These are phyloP conservation scores for Fusarium concolor DNA, from an alignment of 2,329 filamentous ascomycete species.

Conservation along the genomic window DNA sequence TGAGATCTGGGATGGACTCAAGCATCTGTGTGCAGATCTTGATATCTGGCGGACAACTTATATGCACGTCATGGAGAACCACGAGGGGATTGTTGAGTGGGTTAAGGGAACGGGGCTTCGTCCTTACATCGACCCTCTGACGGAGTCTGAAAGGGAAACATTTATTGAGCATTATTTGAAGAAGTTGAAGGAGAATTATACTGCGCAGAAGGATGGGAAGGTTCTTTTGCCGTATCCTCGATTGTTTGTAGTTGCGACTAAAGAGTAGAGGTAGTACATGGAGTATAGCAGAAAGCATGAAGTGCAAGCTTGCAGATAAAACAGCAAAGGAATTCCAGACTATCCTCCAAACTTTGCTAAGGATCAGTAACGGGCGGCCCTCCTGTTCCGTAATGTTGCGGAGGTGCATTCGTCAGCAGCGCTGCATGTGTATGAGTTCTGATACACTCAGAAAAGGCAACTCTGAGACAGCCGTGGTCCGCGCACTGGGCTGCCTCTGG, in stretches of 20 bases:
- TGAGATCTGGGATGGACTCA: constrained; percentile 62
- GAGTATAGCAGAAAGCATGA: background rate
- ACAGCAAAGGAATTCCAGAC: too few species aligned
- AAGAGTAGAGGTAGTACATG: background rate
- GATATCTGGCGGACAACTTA: constrained; percentile 68
- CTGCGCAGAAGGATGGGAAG: constrained; percentile 59
- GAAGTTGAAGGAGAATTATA: constrained; percentile 58
- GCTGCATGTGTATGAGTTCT: too few species aligned
- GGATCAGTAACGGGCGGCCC: too few species aligned
- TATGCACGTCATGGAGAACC: constrained; percentile 61
- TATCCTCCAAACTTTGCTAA: too few species aligned
- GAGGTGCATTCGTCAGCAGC: too few species aligned
- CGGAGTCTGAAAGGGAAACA: constrained; percentile 52
- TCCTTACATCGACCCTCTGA: constrained; percentile 64
- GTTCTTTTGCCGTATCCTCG: constrained; percentile 67
- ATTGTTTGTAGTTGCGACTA: constrained; percentile 63
- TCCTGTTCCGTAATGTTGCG: too few species aligned
- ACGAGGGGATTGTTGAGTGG: constrained; percentile 68
- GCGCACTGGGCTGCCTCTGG: too few species aligned
- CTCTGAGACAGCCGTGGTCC: too few species aligned
- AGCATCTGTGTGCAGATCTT: constrained; percentile 55
- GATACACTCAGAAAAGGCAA: too few species aligned
- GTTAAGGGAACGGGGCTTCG: constrained; percentile 67
- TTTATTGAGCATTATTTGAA: constrained; percentile 62
- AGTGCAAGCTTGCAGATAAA: accelerated